These are phyloP conservation scores for Nepenthes gracilis DNA, from an alignment of 148 eudicot genomes.

Conservation along the genomic window DNA sequence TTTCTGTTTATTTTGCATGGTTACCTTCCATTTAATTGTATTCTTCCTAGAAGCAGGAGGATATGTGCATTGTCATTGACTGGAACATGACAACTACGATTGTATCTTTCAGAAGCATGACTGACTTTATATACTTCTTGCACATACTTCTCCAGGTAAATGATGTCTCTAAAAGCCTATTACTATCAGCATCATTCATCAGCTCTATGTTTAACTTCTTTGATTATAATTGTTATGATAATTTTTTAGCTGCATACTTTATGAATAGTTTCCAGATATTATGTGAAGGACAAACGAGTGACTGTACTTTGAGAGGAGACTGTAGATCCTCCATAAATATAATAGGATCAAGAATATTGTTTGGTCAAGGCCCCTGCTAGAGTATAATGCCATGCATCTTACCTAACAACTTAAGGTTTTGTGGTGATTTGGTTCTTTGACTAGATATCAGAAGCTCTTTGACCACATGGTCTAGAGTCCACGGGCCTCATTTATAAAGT, in stretches of 20 bases:
- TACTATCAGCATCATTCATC: background rate
- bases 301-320: background rate
- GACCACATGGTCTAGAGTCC: too few relatives aligned
- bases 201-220: background rate
- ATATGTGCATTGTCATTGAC: slow-evolving; percentile 49
- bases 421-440: too few relatives aligned
- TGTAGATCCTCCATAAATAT: too few relatives aligned
- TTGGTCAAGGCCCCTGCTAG: too few relatives aligned
- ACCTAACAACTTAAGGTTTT: too few relatives aligned
- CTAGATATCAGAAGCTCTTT: too few relatives aligned
- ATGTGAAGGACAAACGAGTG: background rate
- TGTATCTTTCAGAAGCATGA: slow-evolving; percentile 50
- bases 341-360: too few relatives aligned
- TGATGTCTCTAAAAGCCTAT: background rate
- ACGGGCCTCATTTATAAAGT: too few relatives aligned
- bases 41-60: slow-evolving; percentile 22
- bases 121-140: slow-evolving; percentile 48
- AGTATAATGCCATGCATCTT: too few relatives aligned
- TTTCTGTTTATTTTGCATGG: background rate
- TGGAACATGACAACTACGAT: slow-evolving; percentile 35
- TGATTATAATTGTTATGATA: background rate
- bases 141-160: slow-evolving; percentile 76
- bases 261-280: too few relatives aligned
- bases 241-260: too few relatives aligned
- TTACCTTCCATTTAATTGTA: background rate